Percentiles rank a stretch among this genome's conserved stretches.
Conservation (phyloP, 2,329 filamentous ascomycete genomes). For the Apiospora koreana region DNA sequence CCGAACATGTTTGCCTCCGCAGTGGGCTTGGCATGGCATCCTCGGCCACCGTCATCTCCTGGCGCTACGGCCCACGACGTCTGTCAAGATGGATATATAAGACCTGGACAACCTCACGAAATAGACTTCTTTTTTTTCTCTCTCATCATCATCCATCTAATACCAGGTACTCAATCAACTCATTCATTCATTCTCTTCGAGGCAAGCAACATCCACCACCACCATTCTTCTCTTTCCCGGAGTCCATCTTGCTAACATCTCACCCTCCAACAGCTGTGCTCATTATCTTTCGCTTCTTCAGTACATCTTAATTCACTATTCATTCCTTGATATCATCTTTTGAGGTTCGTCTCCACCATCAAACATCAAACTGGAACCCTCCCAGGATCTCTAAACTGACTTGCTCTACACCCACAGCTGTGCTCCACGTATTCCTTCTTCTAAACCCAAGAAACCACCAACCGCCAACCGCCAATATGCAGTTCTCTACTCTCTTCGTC, state of each 20-base stretch:
- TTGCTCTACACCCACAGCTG: slow-evolving; percentile 36
- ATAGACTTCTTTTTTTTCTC: slow-evolving; percentile 25
- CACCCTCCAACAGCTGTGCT: slow-evolving; percentile 44
- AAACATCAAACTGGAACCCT: not conserved
- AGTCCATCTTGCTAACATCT: slow-evolving; percentile 22
- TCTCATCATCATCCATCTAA: slow-evolving; percentile 33
- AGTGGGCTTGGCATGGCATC: slow-evolving; percentile 29
- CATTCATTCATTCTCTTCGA: slow-evolving; percentile 46
- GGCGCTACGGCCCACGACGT: slow-evolving; percentile 19
- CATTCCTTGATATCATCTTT: slow-evolving; percentile 40
- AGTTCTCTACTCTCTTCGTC: slow-evolving; percentile 47
- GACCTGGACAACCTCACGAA: slow-evolving; percentile 23
- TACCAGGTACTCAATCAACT: slow-evolving; percentile 32
- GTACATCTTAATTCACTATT: slow-evolving; percentile 27
- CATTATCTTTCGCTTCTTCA: slow-evolving; percentile 28
- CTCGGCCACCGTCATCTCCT: slow-evolving; percentile 25
- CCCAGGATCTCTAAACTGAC: slow-evolving; percentile 20
- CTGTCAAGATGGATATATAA: slow-evolving; percentile 39
- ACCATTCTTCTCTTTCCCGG: slow-evolving; percentile 8
- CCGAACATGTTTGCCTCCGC: slow-evolving; percentile 35
- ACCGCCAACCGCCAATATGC: slow-evolving; percentile 44
- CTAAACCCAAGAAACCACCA: slow-evolving; percentile 25
- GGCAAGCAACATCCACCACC: slow-evolving; percentile 33
- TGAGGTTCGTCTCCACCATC: slow-evolving; percentile 40
- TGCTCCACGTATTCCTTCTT: slow-evolving; percentile 36